Percentiles rank a stretch among this genome's conserved stretches.
phyloP scores from a whole-genome alignment of 768 basidiomycete species.

The Boletus huronensis region DNA sequence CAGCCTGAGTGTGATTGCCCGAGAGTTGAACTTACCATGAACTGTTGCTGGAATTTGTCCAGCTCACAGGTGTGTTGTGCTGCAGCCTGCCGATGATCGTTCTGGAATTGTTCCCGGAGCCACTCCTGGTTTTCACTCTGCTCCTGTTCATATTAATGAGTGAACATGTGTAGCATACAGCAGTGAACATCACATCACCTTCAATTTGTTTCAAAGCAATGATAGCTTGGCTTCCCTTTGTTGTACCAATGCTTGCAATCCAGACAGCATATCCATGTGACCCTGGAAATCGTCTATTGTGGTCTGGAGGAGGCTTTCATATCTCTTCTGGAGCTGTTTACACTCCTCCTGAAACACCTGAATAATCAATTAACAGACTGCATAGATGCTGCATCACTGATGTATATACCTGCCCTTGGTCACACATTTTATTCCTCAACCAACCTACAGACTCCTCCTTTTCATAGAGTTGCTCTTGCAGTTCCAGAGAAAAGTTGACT shows the following conservation, averaged over 20 bases:
- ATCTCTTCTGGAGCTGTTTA: neutral
- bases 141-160: neutral
- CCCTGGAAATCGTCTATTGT: neutral
- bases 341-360: neutral
- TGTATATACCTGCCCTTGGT: neutral
- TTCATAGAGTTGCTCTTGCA: neutral
- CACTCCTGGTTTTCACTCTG: neutral
- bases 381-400: neutral
- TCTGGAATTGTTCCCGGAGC: neutral
- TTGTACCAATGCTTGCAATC: neutral
- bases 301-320: neutral
- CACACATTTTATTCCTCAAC: neutral
- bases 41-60: neutral
- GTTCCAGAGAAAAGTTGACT: neutral
- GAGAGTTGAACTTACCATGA: neutral
- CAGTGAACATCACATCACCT: neutral
- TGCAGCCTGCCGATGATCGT: neutral
- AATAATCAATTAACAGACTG: neutral
- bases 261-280: neutral
- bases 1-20: neutral
- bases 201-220: neutral
- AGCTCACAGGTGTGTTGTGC: neutral
- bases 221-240: neutral
- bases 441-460: neutral
- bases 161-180: too few relatives aligned